Evolutionary conservation across 2,329 filamentous ascomycete species (phyloP).

Genomic region (Botrytis porri): DNA sequence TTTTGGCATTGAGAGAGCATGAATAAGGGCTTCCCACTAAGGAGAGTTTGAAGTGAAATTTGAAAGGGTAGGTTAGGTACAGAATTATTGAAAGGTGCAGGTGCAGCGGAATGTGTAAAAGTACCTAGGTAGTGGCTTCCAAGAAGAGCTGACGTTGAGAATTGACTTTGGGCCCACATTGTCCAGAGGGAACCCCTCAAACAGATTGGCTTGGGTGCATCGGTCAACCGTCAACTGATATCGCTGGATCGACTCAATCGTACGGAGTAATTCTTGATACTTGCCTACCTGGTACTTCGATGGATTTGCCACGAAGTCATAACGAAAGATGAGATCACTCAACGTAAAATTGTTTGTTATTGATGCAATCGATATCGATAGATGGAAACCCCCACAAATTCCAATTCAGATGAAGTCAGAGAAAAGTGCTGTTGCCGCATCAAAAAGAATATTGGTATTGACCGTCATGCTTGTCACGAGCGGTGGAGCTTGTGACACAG

Average conservation of each 20-base stretch:
- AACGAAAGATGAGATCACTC: background rate
- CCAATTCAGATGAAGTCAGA: background rate
- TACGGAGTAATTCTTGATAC: background rate
- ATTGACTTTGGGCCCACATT: background rate
- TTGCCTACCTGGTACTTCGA: background rate
- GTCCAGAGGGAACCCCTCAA: background rate
- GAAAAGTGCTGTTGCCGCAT: conserved; percentile 11
- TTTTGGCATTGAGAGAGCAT: background rate
- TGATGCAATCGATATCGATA: background rate
- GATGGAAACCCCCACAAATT: background rate
- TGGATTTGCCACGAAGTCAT: background rate
- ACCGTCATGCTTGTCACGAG: conserved; percentile 3
- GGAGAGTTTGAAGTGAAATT: background rate
- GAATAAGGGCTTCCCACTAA: background rate
- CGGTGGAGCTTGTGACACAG: conserved; percentile 3
- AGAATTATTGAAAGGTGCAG: conserved; percentile 5
- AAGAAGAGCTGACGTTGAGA: conserved; percentile 16
- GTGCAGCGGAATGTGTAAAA: conserved; percentile 2
- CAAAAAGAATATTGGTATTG: background rate
- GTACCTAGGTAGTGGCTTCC: conserved; percentile 6
- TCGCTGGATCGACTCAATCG: background rate
- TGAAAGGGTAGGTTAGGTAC: background rate
- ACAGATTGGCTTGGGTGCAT: background rate
- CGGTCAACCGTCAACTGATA: background rate
- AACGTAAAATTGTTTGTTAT: background rate